phyloP scores from a whole-genome alignment of 768 basidiomycete species.

The Phylloporus rhodoxanthus region DNA sequence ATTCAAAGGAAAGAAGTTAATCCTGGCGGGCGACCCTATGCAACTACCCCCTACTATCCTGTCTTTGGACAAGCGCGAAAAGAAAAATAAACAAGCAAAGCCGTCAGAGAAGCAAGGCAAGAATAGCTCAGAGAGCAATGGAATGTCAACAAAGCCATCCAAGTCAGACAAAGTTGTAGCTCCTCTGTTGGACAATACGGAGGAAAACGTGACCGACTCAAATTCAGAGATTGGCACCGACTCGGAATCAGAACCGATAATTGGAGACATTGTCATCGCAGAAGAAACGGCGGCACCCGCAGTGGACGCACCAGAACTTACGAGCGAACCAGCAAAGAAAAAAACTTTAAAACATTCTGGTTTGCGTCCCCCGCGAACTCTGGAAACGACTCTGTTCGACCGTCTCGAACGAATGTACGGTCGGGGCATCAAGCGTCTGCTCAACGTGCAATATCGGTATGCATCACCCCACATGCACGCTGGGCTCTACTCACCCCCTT shows the following conservation, averaged over 20 bases:
- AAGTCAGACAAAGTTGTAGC: not conserved
- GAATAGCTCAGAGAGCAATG: not conserved
- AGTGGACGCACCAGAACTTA: slow-evolving; percentile 1
- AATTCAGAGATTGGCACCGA: slow-evolving; percentile 7
- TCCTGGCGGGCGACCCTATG: slow-evolving; percentile 91
- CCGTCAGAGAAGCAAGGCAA: not conserved
- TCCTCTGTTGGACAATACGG: not conserved
- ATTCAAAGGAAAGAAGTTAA: slow-evolving; percentile 83
- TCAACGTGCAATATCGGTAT: slow-evolving; percentile 85
- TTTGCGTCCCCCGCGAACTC: slow-evolving; percentile 58
- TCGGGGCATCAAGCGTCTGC: slow-evolving; percentile 72
- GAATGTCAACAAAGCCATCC: not conserved
- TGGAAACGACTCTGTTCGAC: slow-evolving; percentile 90
- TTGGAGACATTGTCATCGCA: slow-evolving; percentile 16
- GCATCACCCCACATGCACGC: slow-evolving; percentile 10
- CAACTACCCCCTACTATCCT: slow-evolving; percentile 93
- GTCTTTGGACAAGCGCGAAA: slow-evolving; percentile 47
- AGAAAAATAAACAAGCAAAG: slow-evolving; percentile 17
- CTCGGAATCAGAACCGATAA: slow-evolving; percentile 17
- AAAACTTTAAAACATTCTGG: slow-evolving; percentile 7
- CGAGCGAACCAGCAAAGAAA: slow-evolving; percentile 5
- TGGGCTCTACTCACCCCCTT: not conserved
- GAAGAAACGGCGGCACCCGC: slow-evolving; percentile 12
- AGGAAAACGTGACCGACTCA: slow-evolving; percentile 4
- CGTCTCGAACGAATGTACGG: slow-evolving; percentile 89